Evolutionary conservation across 202 grass and related monocot genomes (phyloP), one percentile per base, ranked within the genome.

Genomic region (Brachypodium distachyon): DNA sequence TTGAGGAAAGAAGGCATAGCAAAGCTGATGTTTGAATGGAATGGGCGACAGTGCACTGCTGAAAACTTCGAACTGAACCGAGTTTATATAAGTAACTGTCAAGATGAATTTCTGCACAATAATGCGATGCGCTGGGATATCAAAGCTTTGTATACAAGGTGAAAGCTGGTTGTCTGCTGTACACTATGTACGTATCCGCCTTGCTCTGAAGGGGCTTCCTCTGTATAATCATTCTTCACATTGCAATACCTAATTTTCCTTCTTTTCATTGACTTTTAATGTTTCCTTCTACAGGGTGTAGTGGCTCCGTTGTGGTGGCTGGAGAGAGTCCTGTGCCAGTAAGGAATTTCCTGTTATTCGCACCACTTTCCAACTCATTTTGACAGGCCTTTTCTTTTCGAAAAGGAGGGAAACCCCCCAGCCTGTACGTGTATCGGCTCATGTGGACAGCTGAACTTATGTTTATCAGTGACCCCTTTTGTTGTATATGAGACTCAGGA

Each of bases 11-110:
- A 96, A 77, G 65, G 90, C 17, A 90, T 92, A 49, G 78, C 78
- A 21, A 96, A 92, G 70, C 84, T 96, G 28, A 92, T 89, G 93
- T 96, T 96, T 23, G 93, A 96, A 70, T 96, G 93, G 93, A 90
- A 75, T 29, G 93, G 90, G 75, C n/a, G n/a, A n/a, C 86, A 88
- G 38, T 81, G 76, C 61, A 76, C 70, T 11, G 32, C 65, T 50
- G 77, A 84, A 50, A 84, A 92, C 33, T 96, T 92, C 47, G 78
- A 88, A 51, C 77, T 96, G 47, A 82, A 84, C 84, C 82, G 86
- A 64, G 72, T 92, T 41, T 75, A 82, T 34, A 26, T 78, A 71
- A 71, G 86, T 57, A 64, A 78, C 67, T 90, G 46, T 34, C 61
- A 77, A 59, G 93, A 96, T 52, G 61, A 81, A 71, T 73, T 96